phyloP scores from a whole-genome alignment of 2,329 filamentous ascomycete genomes.

The Nigrospora osmanthi region DNA sequence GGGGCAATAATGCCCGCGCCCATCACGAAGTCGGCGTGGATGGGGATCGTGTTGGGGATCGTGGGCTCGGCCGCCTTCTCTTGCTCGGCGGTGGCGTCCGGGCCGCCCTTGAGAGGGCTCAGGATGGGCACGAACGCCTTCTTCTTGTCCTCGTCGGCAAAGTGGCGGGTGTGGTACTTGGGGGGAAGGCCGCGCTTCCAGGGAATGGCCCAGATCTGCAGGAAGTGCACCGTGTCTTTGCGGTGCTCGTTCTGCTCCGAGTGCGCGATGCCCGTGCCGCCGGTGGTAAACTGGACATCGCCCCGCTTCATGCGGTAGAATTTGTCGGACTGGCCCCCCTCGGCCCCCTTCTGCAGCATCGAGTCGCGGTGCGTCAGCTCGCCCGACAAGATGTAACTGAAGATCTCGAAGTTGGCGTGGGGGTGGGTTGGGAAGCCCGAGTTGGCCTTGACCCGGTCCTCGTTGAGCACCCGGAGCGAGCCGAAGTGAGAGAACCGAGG shows the following conservation, averaged over 20 bases:
- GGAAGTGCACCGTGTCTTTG: conserved; percentile 67
- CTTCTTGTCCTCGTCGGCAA: conserved; percentile 64
- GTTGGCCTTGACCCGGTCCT: conserved; percentile 70
- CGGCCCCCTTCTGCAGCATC: conserved; percentile 65
- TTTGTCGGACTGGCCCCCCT: conserved; percentile 50
- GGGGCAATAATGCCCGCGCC: conserved; percentile 66
- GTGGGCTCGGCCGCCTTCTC: conserved; percentile 57
- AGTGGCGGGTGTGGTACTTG: conserved; percentile 68
- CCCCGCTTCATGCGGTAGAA: conserved; percentile 68
- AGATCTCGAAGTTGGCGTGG: conserved; percentile 84
- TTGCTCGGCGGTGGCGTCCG: conserved; percentile 50
- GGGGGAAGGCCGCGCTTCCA: conserved; percentile 67
- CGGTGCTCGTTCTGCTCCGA: conserved; percentile 74
- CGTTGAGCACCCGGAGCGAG: conserved; percentile 76
- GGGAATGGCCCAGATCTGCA: conserved; percentile 83
- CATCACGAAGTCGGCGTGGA: conserved; percentile 82
- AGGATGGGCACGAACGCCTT: conserved; percentile 67
- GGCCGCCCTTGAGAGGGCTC: conserved; percentile 63
- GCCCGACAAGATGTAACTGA: conserved; percentile 77
- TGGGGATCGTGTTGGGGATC: conserved; percentile 63
- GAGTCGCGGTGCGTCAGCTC: conserved; percentile 83
- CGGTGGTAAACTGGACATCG: conserved; percentile 85
- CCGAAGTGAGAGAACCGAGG: conserved; percentile 63
- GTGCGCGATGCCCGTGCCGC: conserved; percentile 74
- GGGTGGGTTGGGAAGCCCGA: conserved; percentile 79